Evolutionary conservation across 441 rosid species (phyloP).

Genomic region (Populus hybrid): DNA sequence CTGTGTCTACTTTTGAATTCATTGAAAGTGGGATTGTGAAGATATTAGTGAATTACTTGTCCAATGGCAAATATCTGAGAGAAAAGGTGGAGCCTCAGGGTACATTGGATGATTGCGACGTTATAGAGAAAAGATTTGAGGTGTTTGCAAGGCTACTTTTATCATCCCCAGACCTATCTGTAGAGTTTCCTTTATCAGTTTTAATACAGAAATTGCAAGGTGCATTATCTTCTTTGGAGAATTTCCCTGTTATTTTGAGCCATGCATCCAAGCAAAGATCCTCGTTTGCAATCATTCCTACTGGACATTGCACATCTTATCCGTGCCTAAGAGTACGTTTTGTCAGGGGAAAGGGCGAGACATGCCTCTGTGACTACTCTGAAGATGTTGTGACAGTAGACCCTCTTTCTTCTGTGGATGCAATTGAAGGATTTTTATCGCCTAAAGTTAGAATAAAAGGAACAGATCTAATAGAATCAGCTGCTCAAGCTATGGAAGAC

Average conservation of each 20-base stretch:
- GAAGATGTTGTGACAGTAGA: conserved; percentile 67
- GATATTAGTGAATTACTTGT: conserved; percentile 63
- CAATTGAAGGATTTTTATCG: conserved; percentile 62
- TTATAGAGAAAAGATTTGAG: conserved; percentile 68
- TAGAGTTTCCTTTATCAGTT: conserved; percentile 53
- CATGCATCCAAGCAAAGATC: conserved; percentile 53
- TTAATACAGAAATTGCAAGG: conserved; percentile 71
- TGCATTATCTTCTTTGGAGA: conserved; percentile 84
- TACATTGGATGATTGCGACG: conserved; percentile 24
- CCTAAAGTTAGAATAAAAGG: conserved; percentile 53
- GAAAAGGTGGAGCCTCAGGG: conserved; percentile 34
- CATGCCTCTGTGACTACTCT: conserved; percentile 53
- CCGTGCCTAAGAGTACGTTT: conserved; percentile 83
- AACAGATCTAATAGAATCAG: conserved; percentile 35
- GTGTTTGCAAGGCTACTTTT: conserved; percentile 60
- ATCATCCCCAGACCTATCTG: conserved; percentile 41
- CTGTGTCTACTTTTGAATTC: conserved; percentile 92
- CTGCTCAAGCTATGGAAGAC: conserved; percentile 27
- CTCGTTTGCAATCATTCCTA: conserved; percentile 69
- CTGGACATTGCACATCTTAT: conserved; percentile 46
- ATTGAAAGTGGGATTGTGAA: conserved; percentile 88
- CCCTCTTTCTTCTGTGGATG: conserved; percentile 72
- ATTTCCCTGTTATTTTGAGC: conserved; percentile 69
- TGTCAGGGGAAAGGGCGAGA: conserved; percentile 68
- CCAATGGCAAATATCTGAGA: conserved; percentile 56